Evolutionary conservation across 192 early-diverging fungal species (phyloP), one percentile per base, ranked within the genome.

Genomic region (Jimgerdemannia flammicorona): DNA sequence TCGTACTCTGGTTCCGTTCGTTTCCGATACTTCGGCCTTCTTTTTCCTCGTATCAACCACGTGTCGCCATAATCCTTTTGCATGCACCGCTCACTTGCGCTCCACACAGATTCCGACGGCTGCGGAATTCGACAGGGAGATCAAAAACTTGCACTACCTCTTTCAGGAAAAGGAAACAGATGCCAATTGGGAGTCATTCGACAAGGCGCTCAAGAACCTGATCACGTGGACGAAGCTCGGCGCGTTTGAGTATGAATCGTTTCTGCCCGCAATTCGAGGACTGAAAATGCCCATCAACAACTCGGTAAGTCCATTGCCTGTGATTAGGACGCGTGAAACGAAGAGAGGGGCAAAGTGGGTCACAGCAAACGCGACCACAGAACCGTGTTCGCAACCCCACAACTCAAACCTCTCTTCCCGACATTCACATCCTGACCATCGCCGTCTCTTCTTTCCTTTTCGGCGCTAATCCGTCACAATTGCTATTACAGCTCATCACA

Each of bases 151-250:
- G 44, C n/a, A 10, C 18, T 59, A 43, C 9, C 40, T 81, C n/a
- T 86, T 87, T 71, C 74, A 76, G 68, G 76, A 85, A 70, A 90
- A 88, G 79, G 92, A 93, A 84, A 80, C 85, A 59, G 92, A 93
- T 74, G 87, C 90, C 65, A 94, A 86, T 54, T 94, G 92, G 92
- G 79, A 86, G 44, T 76, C 75, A 64, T 86, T 92, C 73, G 88
- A 94, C 67, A 73, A 79, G 42, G 88, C 88, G 29, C 80, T 94
- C 40, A 81, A 80, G 68, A 80, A 79, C 72, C 77, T 91, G 39
- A 70, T 67, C 3, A 66, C 67, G 64, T 80, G 89, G 69, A 80
- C 82, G 59, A 81, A 82, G 64, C 81, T 80, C 3, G 81, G 83
- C 39, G 80, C 76, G 11, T 75, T 73, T 67, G 78, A 82, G 72